Evolutionary conservation across 306 rosid species (phyloP), one percentile per base, ranked within the genome.

Genomic region (Acacia crassicarpa): DNA sequence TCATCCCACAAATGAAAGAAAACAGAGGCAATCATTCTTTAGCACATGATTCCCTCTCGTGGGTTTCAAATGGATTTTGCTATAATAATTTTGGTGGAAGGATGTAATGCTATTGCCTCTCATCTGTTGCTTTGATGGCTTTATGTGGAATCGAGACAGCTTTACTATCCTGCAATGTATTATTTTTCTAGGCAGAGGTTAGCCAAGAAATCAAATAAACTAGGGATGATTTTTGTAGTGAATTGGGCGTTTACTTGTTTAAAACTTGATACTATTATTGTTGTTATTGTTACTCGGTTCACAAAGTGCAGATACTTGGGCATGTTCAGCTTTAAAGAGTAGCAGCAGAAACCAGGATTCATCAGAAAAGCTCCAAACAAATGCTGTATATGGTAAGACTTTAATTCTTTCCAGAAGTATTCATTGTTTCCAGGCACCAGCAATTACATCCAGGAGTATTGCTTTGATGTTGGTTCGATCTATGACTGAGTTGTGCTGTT

Each of bases 301-400:
- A n/a, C n/a, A n/a, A n/a, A n/a, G n/a, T n/a, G n/a, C n/a, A n/a
- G n/a, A n/a, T n/a, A n/a, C n/a, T n/a, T n/a, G n/a, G n/a, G n/a
- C n/a, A n/a, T n/a, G n/a, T n/a, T n/a, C n/a, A n/a, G n/a, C n/a
- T n/a, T 81, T 93, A 51, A 86, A 1, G 87, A 88, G 84, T 73
- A 84, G 90, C 9, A 90, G 65, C 7, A 90, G 65, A 46, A 81
- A 80, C 44, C 84, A 72, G 13, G 86, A 82, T 25, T 63, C 82
- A 46, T 74, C 83, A 1, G 75, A 78, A 25, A 87, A 80, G 38
- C 58, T 45, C 67, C 91, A 87, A 56, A n/a, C 78, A 25, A 81
- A 77, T 49, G 79, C 74, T 80, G 40, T 48, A 41, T 63, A 32
- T 4, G 35, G 54, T 70, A 22, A 44, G 53, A 6, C 75, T 41